Conservation (phyloP, 352 stramenopile genomes). For the Globisporangium cederbergense region DNA sequence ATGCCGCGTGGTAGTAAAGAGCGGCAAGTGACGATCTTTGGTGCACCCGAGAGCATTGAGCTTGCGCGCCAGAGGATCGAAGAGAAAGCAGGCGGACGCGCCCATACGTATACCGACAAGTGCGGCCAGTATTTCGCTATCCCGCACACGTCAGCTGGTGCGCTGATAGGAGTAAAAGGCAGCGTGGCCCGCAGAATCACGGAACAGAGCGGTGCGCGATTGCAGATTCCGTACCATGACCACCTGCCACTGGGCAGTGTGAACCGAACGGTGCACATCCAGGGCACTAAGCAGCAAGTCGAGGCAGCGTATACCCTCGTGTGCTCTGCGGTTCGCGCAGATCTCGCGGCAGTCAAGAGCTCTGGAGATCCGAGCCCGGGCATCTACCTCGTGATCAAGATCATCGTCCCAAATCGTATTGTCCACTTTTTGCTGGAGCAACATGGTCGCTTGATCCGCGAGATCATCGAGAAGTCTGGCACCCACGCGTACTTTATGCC, state of each 20-base stretch:
- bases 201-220: slow-evolving; percentile 44
- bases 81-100: slow-evolving; percentile 34
- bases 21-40: slow-evolving; percentile 43
- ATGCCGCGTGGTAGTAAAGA: slow-evolving; percentile 44
- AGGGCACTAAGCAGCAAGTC: slow-evolving; percentile 43
- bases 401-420: slow-evolving; percentile 42
- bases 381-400: slow-evolving; percentile 42
- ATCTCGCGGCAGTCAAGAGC: slow-evolving; percentile 25
- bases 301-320: slow-evolving; percentile 39
- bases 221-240: slow-evolving; percentile 52
- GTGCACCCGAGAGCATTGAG: slow-evolving; percentile 29
- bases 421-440: slow-evolving; percentile 46
- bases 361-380: slow-evolving; percentile 1
- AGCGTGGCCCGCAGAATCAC: slow-evolving; percentile 32
- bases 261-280: slow-evolving; percentile 64
- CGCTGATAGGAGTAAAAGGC: slow-evolving; percentile 51
- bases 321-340: slow-evolving; percentile 30
- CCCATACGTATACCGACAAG: slow-evolving; percentile 30
- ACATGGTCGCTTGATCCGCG: slow-evolving; percentile 44
- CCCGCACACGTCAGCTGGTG: slow-evolving; percentile 40
- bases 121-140: slow-evolving; percentile 65
- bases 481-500: slow-evolving; percentile 47
- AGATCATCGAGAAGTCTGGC: slow-evolving; percentile 49
- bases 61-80: slow-evolving; percentile 37
- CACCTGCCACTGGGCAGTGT: slow-evolving; percentile 54